Evolutionary conservation across 441 rosid species (phyloP).

Genomic region (Breynia disticha): DNA sequence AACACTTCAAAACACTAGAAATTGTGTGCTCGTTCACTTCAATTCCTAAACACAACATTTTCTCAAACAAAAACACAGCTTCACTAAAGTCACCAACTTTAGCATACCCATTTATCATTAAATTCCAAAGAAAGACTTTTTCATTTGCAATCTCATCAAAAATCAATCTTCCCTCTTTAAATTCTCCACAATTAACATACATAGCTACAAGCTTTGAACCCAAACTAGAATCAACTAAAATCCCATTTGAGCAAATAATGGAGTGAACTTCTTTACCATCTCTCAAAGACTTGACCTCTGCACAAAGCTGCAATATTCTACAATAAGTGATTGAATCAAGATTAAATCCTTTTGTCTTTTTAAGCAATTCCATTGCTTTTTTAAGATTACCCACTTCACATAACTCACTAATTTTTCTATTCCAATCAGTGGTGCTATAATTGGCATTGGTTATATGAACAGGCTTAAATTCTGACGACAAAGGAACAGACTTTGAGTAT

Average conservation of each 20-base stretch:
- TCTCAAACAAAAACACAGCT: conserved; percentile 35
- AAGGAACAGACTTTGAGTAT: conserved; percentile 17
- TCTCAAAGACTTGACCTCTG: conserved; percentile 35
- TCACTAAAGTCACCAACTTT: conserved; percentile 38
- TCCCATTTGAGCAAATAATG: conserved; percentile 28
- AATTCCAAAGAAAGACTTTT: conserved; percentile 58
- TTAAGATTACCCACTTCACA: conserved; percentile 36
- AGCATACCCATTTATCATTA: conserved; percentile 45
- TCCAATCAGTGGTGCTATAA: conserved; percentile 18
- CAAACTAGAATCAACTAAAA: conserved; percentile 35
- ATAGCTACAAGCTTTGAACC: conserved; percentile 58
- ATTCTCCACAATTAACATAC: conserved; percentile 54
- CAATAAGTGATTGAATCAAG: conserved; percentile 37
- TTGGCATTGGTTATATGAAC: conserved; percentile 14
- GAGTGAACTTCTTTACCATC: conserved; percentile 45
- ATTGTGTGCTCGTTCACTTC: conserved; percentile 39
- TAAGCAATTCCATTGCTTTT: conserved; percentile 36
- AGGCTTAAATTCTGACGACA: conserved; percentile 12
- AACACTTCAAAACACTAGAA: conserved; percentile 52
- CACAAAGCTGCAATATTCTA: conserved; percentile 50
- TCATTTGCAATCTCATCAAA: conserved; percentile 37
- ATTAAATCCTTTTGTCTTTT: conserved; percentile 20
- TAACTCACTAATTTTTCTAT: conserved; percentile 25
- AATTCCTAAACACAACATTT: conserved; percentile 41
- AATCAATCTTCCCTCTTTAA: conserved; percentile 39